Base-by-base conservation (phyloP, 2,329 filamentous ascomycete genomes). In the Paramyrothecium roridum region DNA sequence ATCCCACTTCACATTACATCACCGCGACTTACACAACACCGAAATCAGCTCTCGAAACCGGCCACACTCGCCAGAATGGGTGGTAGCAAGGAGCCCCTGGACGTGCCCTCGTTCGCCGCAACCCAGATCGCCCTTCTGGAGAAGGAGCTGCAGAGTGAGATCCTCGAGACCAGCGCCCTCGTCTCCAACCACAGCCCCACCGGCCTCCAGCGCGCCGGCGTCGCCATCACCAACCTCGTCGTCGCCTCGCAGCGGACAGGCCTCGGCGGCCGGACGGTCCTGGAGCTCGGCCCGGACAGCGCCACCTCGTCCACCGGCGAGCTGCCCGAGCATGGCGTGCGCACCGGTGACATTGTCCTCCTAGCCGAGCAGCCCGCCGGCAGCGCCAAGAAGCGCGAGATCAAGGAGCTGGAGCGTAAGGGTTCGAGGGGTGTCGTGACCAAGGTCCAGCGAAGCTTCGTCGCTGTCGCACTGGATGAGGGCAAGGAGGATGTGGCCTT, bases 191-290 rank as follows among this genome's bases (percentile, higher is more conserved):
- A 89, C 69, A 85, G 86, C 50, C 90, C 91, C 4, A 76, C 81
- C 0, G 79, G 83, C 1, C 84, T 96, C 13, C 84, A 90, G 67
- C 85, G 88, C 56, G 89, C 89, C 7, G 91, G 91, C n/a, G 80
- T 91, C 45, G 91, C 91, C 33, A 79, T 95, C 63, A 84, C 86
- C 17, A 93, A 93, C 71, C 83, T 98, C 10, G 76, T 83, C 33
- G 76, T 96, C 34, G 78, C 82, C 12, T 87, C 89, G 19, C 89
- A 90, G 67, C 87, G 93, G 30, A 99, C 95, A 0, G 95, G 95
- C 0, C 79, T 97, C 40, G 95, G 93, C 17, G 95, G 95, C n/a
- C 90, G 91, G 60, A 91, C 90, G 0, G 88, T 99, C 2, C 76
- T 97, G 3, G 93, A 97, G 70, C 84, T 99, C 1, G 75, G 76